phyloP scores from a whole-genome alignment of 345 rosid genomes.

The Hevea brasiliensis region DNA sequence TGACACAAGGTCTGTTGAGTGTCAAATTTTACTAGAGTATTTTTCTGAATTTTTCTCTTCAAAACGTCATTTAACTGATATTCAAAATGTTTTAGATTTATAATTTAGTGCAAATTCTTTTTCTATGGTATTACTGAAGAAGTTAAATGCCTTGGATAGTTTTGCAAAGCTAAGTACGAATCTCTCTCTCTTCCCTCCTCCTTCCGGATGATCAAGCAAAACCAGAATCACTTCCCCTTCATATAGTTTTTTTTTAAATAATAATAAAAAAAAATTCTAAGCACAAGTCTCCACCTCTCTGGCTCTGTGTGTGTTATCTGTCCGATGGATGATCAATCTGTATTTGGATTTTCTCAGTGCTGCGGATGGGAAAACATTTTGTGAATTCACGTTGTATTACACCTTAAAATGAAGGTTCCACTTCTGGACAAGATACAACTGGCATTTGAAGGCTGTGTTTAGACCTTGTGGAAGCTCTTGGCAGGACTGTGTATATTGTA shows the following conservation, averaged over 20 bases:
- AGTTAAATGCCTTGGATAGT: not conserved
- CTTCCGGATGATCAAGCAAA: not conserved
- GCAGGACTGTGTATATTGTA: conserved; percentile 81
- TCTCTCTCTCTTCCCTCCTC: no score
- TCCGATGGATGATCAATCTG: conserved; percentile 19
- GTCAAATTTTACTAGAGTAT: not conserved
- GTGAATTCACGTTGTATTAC: conserved; percentile 17
- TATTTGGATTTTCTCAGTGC: conserved; percentile 32
- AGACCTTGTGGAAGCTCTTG: conserved; percentile 51
- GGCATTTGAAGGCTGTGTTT: conserved; percentile 32
- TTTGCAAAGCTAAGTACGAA: not conserved
- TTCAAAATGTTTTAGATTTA: not conserved
- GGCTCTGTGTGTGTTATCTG: not conserved
- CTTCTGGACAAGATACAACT: conserved; percentile 24
- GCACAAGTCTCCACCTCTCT: conserved; percentile 1
- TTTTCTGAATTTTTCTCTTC: not conserved
- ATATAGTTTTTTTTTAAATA: conserved; percentile 3
- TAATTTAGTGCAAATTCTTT: not conserved
- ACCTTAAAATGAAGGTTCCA: conserved; percentile 26
- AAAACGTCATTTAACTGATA: not conserved
- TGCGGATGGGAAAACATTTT: conserved; percentile 29
- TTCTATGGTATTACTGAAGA: not conserved
- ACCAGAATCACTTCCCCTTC: no score
- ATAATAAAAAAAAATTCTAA: no score
- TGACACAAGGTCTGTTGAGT: not conserved